A percentile compares a stretch with the other conserved stretches of the same genome.
Evolutionary conservation across 352 stramenopile genomes (phyloP).

Genomic region (Phytophthora macrochlamydospora): DNA sequence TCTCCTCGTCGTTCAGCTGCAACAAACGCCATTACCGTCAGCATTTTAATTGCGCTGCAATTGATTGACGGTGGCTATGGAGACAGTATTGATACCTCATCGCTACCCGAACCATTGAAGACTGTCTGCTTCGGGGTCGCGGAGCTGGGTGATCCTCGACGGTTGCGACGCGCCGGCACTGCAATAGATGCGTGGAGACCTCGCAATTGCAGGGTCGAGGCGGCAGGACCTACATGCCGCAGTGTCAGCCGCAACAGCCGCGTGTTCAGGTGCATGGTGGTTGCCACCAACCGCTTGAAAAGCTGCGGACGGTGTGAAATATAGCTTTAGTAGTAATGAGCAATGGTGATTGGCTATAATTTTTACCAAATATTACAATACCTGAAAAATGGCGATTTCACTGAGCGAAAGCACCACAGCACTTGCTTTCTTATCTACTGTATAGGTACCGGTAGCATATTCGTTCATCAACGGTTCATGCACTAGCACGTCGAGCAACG

Average conservation of each 20-base stretch:
- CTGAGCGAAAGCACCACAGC: too few relatives aligned
- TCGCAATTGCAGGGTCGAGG: conserved; percentile 23
- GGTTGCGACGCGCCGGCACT: conserved; percentile 48
- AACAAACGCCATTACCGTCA: background rate
- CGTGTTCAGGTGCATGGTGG: conserved; percentile 22
- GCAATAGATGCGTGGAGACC: conserved; percentile 48
- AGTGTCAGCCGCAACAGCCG: conserved; percentile 32
- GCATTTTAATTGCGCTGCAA: background rate
- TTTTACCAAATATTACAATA: background rate
- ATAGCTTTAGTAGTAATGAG: background rate
- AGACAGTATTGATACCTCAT: conserved; percentile 23
- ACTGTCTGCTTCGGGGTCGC: conserved; percentile 28
- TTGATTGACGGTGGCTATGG: conserved; percentile 7
- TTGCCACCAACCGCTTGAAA: conserved; percentile 30
- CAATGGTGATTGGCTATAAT: conserved; percentile 1
- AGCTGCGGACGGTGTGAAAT: background rate
- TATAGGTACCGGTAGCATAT: too few relatives aligned
- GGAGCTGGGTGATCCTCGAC: conserved; percentile 28
- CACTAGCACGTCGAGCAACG: too few relatives aligned
- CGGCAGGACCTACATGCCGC: conserved; percentile 12
- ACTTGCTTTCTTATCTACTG: too few relatives aligned
- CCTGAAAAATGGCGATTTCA: too few relatives aligned
- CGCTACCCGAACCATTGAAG: conserved; percentile 29
- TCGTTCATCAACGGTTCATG: too few relatives aligned
- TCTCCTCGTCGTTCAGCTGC: conserved; percentile 47